Percentiles rank a stretch among this genome's conserved stretches.
Conservation (phyloP, 257 asterid genomes). For the Hygrophila difformis region DNA sequence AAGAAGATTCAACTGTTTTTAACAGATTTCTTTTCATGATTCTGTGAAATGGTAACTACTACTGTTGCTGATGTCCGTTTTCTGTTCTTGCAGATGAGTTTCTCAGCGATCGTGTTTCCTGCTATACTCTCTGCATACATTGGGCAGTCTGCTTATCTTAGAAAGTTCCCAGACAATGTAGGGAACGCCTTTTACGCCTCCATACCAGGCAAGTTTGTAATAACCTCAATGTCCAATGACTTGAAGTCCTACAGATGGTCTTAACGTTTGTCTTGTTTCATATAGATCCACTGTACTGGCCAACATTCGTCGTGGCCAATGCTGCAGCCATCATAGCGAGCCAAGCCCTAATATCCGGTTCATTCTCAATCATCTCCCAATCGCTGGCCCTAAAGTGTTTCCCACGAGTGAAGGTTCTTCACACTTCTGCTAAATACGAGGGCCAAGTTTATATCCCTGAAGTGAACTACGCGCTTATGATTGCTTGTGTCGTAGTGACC, state of each 20-base stretch:
- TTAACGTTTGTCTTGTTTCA: too few species aligned
- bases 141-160: conserved; percentile 71
- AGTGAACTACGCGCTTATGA: too few species aligned
- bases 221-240: too few species aligned
- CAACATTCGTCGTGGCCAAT: conserved; percentile 57
- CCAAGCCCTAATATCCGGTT: conserved; percentile 74
- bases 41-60: background rate
- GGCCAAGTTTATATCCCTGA: too few species aligned
- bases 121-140: conserved; percentile 33
- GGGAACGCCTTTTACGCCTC: conserved; percentile 41
- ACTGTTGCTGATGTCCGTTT: background rate
- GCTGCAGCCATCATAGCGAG: conserved; percentile 76
- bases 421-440: too few species aligned
- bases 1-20: too few species aligned
- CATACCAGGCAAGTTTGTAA: too few species aligned
- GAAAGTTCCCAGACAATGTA: conserved; percentile 34
- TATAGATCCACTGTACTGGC: conserved; percentile 60
- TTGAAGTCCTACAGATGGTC: too few species aligned
- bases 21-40: background rate
- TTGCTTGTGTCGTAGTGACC: too few species aligned
- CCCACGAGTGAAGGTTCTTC: too few species aligned
- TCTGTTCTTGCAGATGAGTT: conserved; percentile 30
- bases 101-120: conserved; percentile 48
- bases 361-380: too few species aligned
- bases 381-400: too few species aligned